Evolutionary conservation across 2,329 filamentous ascomycete genomes (phyloP), one percentile per base, ranked within the genome.

Genomic region (Phyllachora maydis): DNA sequence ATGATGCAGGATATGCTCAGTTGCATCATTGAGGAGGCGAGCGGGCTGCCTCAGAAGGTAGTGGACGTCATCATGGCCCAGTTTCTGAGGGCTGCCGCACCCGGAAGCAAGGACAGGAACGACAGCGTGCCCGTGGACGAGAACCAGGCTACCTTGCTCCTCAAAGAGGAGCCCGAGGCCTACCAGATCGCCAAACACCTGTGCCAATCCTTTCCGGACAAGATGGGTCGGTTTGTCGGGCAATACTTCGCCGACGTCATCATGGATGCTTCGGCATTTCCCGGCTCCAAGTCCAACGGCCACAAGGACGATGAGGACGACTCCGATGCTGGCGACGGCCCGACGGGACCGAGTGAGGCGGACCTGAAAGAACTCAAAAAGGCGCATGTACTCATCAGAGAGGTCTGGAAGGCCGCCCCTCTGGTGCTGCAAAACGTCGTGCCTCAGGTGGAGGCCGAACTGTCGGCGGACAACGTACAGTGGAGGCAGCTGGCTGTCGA

Each of bases 171-270:
- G 26, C 85, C 88, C 2, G 69, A 82, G 10, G 83, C 88, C 2
- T 98, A 98, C 50, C 75, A 88, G 41, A 91, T 95, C 76, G 85
- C 88, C 12, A 91, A 90, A 48, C 78, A 77, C 3, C 72, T 98
- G 21, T 98, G 88, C 53, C 88, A 82, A 38, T 65, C 65, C 11
- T 90, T 73, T 35, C 69, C 78, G 1, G 85, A 93, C 35, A 90
- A 90, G 47, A 93, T 98, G 85, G 74, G 81, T 1, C 74, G 82
- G 30, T 81, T 90, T 35, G 74, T 95, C 26, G 85, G 81, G 34
- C 82, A 91, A 40, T 98, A 95, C 45, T 98, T 98, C 45, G 91
- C 82, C 47, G 82, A 91, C 27, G 82, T 95, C 24, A 90, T 98
- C 28, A 70, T 95, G 30, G 82, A 93, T 40, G 77, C 82, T 4